phyloP scores from a whole-genome alignment of 192 early-diverging fungal genomes.

The Phycomyces nitens region DNA sequence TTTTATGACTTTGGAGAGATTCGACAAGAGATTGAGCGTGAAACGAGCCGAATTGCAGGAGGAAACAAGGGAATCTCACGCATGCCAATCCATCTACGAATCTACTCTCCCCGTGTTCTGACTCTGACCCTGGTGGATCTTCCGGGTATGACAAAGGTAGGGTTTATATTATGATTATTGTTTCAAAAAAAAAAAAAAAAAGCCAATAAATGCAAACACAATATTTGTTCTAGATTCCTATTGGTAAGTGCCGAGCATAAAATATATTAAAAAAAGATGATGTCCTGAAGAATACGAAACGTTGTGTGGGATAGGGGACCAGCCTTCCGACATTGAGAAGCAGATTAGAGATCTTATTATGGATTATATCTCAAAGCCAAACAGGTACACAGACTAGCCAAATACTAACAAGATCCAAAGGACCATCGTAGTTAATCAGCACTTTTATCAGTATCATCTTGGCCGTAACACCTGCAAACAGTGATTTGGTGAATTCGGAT shows the following conservation, averaged over 20 bases:
- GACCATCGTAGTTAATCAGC: not conserved
- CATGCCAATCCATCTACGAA: constrained; percentile 74
- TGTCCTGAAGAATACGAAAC: too few species aligned
- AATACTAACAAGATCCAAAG: not conserved
- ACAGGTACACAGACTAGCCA: constrained; percentile 43
- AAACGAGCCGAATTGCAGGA: constrained; percentile 76
- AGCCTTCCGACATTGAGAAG: constrained; percentile 79
- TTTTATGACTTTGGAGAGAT: constrained; percentile 77
- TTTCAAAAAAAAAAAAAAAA: constrained; percentile 18
- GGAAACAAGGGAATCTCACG: constrained; percentile 76
- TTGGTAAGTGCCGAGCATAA: constrained; percentile 21
- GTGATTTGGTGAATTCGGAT: constrained; percentile 80
- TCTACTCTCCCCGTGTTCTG: constrained; percentile 73
- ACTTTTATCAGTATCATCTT: constrained; percentile 62
- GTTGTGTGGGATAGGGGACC: constrained; percentile 55
- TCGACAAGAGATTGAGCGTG: constrained; percentile 74
- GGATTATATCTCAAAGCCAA: constrained; percentile 79
- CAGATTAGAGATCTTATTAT: constrained; percentile 72
- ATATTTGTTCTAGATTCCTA: constrained; percentile 32
- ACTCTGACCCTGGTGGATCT: constrained; percentile 81
- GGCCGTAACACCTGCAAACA: constrained; percentile 78
- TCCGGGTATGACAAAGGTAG: constrained; percentile 79
- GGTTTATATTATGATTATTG: constrained; percentile 21
- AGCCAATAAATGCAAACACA: not conserved
- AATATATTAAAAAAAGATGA: too few species aligned